Evolutionary conservation across 345 rosid genomes (phyloP).

Genomic region (Lepidium africanum): DNA sequence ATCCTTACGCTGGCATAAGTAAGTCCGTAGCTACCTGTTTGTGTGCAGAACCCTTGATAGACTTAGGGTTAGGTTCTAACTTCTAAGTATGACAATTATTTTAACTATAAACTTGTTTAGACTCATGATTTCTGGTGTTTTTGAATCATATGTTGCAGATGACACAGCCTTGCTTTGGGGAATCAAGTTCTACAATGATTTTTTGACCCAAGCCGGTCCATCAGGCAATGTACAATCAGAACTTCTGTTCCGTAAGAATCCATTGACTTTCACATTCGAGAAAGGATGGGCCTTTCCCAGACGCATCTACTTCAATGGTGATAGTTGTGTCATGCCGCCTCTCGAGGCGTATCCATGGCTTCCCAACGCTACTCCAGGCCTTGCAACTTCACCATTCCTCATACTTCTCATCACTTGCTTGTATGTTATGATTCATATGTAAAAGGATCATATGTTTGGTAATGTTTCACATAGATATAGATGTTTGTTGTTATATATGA

Average conservation of each 20-base stretch:
- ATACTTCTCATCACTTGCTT: constrained; percentile 24
- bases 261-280: constrained; percentile 51
- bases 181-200: constrained; percentile 64
- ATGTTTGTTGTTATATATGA: not conserved
- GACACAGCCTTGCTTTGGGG: constrained; percentile 88
- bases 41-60: not conserved
- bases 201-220: constrained; percentile 73
- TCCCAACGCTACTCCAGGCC: constrained; percentile 50
- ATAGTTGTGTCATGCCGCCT: constrained; percentile 82
- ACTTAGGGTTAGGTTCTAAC: not conserved
- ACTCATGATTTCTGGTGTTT: not conserved
- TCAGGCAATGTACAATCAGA: constrained; percentile 83
- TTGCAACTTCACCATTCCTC: constrained; percentile 12
- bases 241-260: constrained; percentile 68
- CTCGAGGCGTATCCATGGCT: constrained; percentile 79
- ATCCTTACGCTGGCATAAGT: constrained; percentile 59
- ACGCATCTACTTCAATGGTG: constrained; percentile 85
- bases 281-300: constrained; percentile 96
- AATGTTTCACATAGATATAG: not conserved
- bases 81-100: not conserved
- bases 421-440: constrained; percentile 36
- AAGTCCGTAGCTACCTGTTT: constrained; percentile 27
- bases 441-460: constrained; percentile 6
- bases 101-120: not conserved
- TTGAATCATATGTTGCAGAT: constrained; percentile 37